Conservation (phyloP, 345 rosid genomes). For the Eucalyptus viminalis region DNA sequence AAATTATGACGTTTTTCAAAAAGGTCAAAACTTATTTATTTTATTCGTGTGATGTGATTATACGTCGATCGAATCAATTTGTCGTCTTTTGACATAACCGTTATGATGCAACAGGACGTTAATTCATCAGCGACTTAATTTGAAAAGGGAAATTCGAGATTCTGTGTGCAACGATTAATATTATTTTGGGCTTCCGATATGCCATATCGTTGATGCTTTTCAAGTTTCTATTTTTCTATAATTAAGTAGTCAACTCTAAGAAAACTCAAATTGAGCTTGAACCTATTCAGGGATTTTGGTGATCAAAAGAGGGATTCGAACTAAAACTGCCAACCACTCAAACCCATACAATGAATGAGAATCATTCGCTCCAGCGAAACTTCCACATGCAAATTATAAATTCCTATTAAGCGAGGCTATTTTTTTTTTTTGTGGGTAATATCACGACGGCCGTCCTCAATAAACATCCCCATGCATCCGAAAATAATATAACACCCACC, state of each 20-base stretch:
- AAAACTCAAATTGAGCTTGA: not conserved
- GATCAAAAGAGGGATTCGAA: not conserved
- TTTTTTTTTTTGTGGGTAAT: not conserved
- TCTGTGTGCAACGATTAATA: accelerated
- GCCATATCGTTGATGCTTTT: not conserved
- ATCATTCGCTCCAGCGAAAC: not conserved
- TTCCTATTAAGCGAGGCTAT: not conserved
- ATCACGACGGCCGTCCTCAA: not conserved
- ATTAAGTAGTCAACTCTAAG: not conserved
- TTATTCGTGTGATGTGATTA: accelerated
- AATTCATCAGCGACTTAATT: not conserved
- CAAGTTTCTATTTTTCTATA: not conserved
- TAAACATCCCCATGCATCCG: not conserved
- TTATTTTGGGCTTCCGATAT: not conserved
- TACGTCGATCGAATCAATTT: not conserved
- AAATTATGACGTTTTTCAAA: not conserved
- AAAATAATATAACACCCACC: not conserved
- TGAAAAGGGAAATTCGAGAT: not conserved
- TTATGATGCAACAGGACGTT: accelerated
- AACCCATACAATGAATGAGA: not conserved
- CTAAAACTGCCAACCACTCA: not conserved
- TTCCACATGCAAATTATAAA: not conserved
- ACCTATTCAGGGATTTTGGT: not conserved
- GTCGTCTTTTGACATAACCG: not conserved
- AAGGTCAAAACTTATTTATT: not conserved